Evolutionary conservation across 2,329 filamentous ascomycete species (phyloP).

Genomic region (Stachybotrys elegans): DNA sequence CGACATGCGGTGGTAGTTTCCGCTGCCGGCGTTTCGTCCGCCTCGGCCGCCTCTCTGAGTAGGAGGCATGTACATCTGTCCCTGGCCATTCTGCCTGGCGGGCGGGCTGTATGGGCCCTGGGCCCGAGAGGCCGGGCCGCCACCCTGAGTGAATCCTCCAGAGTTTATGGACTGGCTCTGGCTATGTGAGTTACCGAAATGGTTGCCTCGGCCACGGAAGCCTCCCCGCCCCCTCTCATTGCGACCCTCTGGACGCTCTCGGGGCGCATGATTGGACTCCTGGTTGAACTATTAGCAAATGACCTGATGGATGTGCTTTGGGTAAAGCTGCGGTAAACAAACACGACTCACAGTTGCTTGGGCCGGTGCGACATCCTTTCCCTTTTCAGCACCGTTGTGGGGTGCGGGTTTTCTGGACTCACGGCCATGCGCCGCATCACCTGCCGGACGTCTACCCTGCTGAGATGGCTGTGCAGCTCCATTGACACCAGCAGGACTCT

Average conservation of each 20-base stretch:
- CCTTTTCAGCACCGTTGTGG: conserved; percentile 29
- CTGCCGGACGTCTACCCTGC: conserved; percentile 37
- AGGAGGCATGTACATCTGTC: conserved; percentile 25
- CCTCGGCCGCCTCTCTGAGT: conserved; percentile 27
- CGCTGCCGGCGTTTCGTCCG: conserved; percentile 24
- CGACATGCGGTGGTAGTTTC: conserved; percentile 34
- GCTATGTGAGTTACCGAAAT: conserved; percentile 28
- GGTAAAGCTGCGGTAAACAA: no score
- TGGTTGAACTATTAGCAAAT: conserved; percentile 12
- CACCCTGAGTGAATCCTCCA: conserved; percentile 27
- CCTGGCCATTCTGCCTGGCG: conserved; percentile 33
- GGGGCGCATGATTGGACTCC: conserved; percentile 21
- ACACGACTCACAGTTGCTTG: conserved; percentile 36
- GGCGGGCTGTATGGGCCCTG: conserved; percentile 40
- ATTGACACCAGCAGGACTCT: conserved; percentile 24
- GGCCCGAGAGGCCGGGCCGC: conserved; percentile 24
- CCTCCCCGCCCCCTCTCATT: conserved; percentile 37
- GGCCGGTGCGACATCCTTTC: conserved; percentile 32
- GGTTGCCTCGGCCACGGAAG: conserved; percentile 40
- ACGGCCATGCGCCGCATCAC: conserved; percentile 33
- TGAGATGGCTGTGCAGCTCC: conserved; percentile 31
- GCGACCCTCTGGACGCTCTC: conserved; percentile 32
- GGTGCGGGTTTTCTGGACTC: conserved; percentile 42
- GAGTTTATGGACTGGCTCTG: conserved; percentile 23
- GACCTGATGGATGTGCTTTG: no score